Evolutionary conservation across 139 green algal species (phyloP).

Genomic region (Tetradesmus obliquus): DNA sequence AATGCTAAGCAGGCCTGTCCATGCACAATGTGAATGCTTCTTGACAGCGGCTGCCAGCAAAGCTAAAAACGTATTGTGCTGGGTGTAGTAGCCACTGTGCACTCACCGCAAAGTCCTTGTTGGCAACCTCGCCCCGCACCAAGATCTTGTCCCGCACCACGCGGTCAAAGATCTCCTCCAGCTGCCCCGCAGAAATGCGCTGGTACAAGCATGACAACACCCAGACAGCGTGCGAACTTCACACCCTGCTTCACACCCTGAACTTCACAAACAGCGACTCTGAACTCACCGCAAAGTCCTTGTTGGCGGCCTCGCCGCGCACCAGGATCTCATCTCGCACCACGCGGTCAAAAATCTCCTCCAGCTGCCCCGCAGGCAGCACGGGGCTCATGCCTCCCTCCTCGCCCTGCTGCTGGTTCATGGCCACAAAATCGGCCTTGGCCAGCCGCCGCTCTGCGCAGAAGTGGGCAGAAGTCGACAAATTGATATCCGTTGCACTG

Average conservation of each 20-base stretch:
- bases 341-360: slow-evolving; percentile 86
- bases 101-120: slow-evolving; percentile 25
- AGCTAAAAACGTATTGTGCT: neutral
- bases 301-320: slow-evolving; percentile 18
- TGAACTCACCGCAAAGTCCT: slow-evolving; percentile 20
- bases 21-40: too few species aligned
- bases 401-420: slow-evolving; percentile 68
- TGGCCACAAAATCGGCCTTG: slow-evolving; percentile 85
- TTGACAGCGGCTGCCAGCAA: too few species aligned
- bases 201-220: neutral
- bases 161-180: slow-evolving; percentile 85
- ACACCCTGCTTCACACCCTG: neutral
- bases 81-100: neutral
- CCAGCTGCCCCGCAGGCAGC: slow-evolving; percentile 77
- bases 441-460: slow-evolving; percentile 77
- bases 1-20: too few species aligned
- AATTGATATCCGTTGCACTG: too few species aligned
- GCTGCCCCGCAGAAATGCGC: slow-evolving; percentile 54
- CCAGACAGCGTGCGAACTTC: neutral
- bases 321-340: slow-evolving; percentile 73
- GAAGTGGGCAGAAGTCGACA: too few species aligned
- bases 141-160: slow-evolving; percentile 77
- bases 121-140: slow-evolving; percentile 43
- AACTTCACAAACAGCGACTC: neutral
- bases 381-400: slow-evolving; percentile 72